Evolutionary conservation across 2,329 filamentous ascomycete genomes (phyloP).

Genomic region (Fusarium sacchari): DNA sequence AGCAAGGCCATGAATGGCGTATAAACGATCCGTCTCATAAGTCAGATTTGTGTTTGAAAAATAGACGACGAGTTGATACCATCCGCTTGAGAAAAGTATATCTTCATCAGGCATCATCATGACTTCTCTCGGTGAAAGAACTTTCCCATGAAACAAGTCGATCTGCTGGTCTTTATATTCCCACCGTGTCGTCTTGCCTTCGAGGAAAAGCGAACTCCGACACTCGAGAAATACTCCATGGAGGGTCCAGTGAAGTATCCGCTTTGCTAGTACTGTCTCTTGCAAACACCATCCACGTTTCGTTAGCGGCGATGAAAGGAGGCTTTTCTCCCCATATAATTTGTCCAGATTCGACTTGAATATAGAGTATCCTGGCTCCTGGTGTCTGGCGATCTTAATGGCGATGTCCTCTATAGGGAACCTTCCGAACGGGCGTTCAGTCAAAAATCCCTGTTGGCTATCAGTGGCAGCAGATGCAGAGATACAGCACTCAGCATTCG

Average conservation of each 20-base stretch:
- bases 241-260: background rate
- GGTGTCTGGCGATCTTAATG: background rate
- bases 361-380: background rate
- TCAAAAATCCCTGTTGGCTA: background rate
- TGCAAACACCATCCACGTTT: background rate
- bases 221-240: background rate
- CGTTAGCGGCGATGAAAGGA: fast-evolving
- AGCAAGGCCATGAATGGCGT: background rate
- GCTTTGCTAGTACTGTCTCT: background rate
- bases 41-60: background rate
- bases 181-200: too few relatives aligned
- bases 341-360: background rate
- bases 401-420: fast-evolving
- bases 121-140: background rate
- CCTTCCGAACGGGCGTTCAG: background rate
- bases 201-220: background rate
- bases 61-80: background rate
- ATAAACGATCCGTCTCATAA: background rate
- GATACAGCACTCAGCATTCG: fast-evolving
- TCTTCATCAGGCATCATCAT: background rate
- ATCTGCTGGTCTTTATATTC: too few relatives aligned
- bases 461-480: fast-evolving
- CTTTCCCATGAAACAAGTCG: too few relatives aligned
- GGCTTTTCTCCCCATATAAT: fast-evolving
- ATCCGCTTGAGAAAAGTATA: fast-evolving